phyloP scores from a whole-genome alignment of 805 yeast species.

The Brettanomyces custersianus region DNA sequence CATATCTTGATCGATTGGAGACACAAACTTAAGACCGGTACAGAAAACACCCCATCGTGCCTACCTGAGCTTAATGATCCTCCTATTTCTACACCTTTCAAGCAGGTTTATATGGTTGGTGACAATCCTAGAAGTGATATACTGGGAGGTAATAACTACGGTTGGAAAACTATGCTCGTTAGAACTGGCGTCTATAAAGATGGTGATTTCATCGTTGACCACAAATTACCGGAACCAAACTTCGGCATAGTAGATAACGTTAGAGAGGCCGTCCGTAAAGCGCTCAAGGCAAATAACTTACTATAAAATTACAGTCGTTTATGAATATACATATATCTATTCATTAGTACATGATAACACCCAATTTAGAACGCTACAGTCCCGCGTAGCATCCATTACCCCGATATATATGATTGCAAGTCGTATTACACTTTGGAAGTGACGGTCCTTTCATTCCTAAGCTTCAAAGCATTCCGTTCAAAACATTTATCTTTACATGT shows the following conservation, averaged over 20 bases:
- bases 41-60: constrained; percentile 15
- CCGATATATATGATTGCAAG: too few species aligned
- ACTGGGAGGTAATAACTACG: constrained; percentile 75
- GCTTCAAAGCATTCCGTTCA: constrained; percentile 74
- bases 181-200: constrained; percentile 82
- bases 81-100: constrained; percentile 35
- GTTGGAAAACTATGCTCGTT: constrained; percentile 84
- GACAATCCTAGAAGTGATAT: constrained; percentile 95
- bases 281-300: constrained; percentile 13
- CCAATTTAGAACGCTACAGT: too few species aligned
- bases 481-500: constrained; percentile 76
- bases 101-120: constrained; percentile 86
- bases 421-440: constrained; percentile 61
- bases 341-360: too few species aligned
- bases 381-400: too few species aligned
- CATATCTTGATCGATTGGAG: constrained; percentile 53
- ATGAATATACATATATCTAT: too few species aligned
- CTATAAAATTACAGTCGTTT: not conserved
- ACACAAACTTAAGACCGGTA: constrained; percentile 22
- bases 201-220: constrained; percentile 32
- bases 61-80: constrained; percentile 36
- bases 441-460: constrained; percentile 80
- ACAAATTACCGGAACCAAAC: constrained; percentile 32
- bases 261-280: constrained; percentile 31
- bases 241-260: constrained; percentile 44